Evolutionary conservation across 495 filamentous ascomycete genomes (phyloP), one percentile per base, ranked within the genome.

Genomic region (Tuber magnatum): DNA sequence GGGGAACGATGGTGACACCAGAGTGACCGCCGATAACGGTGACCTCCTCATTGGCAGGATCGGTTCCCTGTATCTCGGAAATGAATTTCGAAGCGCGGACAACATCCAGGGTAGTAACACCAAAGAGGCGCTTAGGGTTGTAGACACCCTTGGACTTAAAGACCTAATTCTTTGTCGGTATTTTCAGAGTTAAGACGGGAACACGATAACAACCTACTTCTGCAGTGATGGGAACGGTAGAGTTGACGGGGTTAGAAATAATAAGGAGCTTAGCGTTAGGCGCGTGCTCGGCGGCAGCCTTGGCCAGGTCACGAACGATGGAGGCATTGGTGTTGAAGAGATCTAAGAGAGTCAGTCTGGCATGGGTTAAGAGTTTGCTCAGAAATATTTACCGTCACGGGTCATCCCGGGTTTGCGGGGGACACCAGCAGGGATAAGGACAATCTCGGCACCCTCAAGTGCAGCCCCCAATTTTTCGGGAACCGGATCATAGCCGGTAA

Each of bases 261-360:
- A 99, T 90, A 83, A 98, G 91, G 85, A 98, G 88, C 84, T 96
- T 97, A 85, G 95, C 96, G 70, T 99, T 88, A 75, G 95, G 96
- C 84, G 90, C 87, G 82, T 92, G 88, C 81, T 97, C 91, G 82
- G 95, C 95, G 83, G 89, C 90, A 80, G 94, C 93, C 90, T 99
- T 97, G 85, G 95, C 94, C 76, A 99, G 91, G 86, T 98, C 95
- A 77, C 95, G 95, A 84, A 99, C 95, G 83, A 99, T 99, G 79
- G 93, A 97, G 85, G 96, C 95, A 85, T 99, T 99, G 88, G 94
- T 99, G 88, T 99, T 99, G 92, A 99, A 99, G 73, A 99, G 92
- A 83, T 99, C 94, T 91, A 32, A 73, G 73, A 7, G 70, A 44
- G n/a, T 77, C 10, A 42, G 70, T 38, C 41, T 42, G 22, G 22